Percentiles rank a stretch among this genome's conserved stretches.
phyloP scores from a whole-genome alignment of 2,329 filamentous ascomycete genomes.

The Stemphylium vesicarium region DNA sequence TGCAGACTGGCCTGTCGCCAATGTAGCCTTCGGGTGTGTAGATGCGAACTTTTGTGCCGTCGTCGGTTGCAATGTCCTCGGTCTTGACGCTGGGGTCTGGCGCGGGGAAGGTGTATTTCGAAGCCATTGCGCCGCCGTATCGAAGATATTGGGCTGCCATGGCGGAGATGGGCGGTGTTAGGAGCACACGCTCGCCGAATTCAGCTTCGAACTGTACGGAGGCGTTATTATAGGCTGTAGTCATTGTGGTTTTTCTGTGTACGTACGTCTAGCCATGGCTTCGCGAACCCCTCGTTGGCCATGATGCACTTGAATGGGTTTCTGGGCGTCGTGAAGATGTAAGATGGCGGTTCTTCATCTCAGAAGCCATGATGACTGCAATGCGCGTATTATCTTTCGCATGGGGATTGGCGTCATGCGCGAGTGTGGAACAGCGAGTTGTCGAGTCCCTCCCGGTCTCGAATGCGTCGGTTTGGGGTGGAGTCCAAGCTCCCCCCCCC shows the following conservation, averaged over 20 bases:
- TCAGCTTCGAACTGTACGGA: constrained; percentile 41
- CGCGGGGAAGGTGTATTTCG: constrained; percentile 38
- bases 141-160: constrained; percentile 23
- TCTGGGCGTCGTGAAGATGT: constrained; percentile 7
- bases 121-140: constrained; percentile 26
- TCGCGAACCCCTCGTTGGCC: constrained; percentile 31
- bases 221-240: neutral
- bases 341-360: neutral
- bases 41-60: constrained; percentile 41
- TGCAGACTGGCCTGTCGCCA: constrained; percentile 39
- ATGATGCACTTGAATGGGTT: constrained; percentile 1
- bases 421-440: constrained; percentile 2
- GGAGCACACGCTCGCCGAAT: constrained; percentile 34
- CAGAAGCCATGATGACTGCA: neutral
- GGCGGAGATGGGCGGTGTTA: constrained; percentile 30
- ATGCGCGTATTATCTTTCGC: neutral
- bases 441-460: neutral
- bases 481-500: constrained; percentile 11
- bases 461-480: neutral
- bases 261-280: constrained; percentile 37
- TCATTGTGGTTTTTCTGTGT: constrained; percentile 17
- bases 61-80: constrained; percentile 36
- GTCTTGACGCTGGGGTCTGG: constrained; percentile 42
- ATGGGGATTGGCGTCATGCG: neutral
- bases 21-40: constrained; percentile 43